Percentiles rank a stretch among this genome's conserved stretches.
These are phyloP conservation scores for Apiotrichum brassicae DNA, from an alignment of 1,284 basidiomycete species.

Conservation along the genomic window DNA sequence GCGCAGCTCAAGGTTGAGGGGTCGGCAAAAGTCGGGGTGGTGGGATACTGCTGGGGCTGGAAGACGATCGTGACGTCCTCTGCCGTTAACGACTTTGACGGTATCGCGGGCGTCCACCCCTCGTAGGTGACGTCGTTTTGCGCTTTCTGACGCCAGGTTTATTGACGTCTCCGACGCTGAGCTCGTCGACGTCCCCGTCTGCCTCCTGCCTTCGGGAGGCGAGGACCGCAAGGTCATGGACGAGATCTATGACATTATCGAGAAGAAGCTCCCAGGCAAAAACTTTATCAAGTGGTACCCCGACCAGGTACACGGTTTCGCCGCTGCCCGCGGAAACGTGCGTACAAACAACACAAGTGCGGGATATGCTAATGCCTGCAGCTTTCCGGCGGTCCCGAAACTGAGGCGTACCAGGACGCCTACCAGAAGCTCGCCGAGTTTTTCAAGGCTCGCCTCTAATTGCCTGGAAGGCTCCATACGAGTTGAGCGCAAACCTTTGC, in stretches of 20 bases:
- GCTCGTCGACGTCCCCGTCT: constrained; percentile 42
- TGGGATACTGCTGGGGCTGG: constrained; percentile 49
- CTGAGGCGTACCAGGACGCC: constrained; percentile 23
- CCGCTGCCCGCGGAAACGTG: constrained; percentile 46
- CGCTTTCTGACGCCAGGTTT: constrained; percentile 26
- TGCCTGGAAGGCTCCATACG: too few species aligned
- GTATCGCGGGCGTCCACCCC: constrained; percentile 39
- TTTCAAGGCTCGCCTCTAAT: too few species aligned
- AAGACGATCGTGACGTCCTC: constrained; percentile 29
- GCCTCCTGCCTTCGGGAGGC: constrained; percentile 45
- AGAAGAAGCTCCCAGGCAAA: constrained; percentile 41
- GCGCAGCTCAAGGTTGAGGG: constrained; percentile 37
- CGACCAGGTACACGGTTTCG: constrained; percentile 46
- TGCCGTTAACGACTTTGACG: constrained; percentile 23
- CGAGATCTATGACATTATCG: constrained; percentile 34
- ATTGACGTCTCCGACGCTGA: constrained; percentile 43
- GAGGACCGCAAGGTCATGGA: constrained; percentile 45
- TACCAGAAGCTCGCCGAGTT: constrained; percentile 25
- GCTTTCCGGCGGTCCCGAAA: constrained; percentile 23
- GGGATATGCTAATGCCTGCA: too few species aligned
- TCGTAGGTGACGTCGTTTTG: constrained; percentile 33
- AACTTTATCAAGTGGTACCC: constrained; percentile 43
- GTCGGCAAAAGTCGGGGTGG: constrained; percentile 36
- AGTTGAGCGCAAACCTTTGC: too few species aligned
- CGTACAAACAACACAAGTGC: constrained; percentile 12